A percentile compares a stretch with the other conserved stretches of the same genome.
phyloP scores from a whole-genome alignment of 2,329 filamentous ascomycete species.

The Venturia oleaginea region DNA sequence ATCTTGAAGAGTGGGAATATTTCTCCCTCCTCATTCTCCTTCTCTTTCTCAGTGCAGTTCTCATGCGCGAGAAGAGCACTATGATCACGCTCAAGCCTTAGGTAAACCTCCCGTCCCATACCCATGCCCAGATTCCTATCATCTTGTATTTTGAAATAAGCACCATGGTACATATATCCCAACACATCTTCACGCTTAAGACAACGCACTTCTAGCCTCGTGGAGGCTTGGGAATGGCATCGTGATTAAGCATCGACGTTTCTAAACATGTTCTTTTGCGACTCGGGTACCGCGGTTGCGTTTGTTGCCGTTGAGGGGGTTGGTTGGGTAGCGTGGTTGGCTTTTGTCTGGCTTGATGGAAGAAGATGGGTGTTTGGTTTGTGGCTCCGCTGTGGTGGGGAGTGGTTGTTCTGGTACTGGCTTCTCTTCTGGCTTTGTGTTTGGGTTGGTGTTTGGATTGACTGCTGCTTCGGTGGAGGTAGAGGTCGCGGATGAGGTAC shows the following conservation, averaged over 20 bases:
- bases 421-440: not conserved
- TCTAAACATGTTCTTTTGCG: not conserved
- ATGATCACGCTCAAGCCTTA: too few species aligned
- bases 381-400: not conserved
- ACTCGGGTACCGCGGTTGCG: not conserved
- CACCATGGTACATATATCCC: not conserved
- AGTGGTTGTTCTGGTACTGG: not conserved
- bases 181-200: not conserved
- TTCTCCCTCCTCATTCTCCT: too few species aligned
- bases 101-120: too few species aligned
- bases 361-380: too few species aligned
- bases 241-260: not conserved
- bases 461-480: not conserved
- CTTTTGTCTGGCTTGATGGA: too few species aligned
- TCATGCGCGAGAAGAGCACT: too few species aligned
- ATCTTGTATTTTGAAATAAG: not conserved
- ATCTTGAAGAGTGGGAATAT: too few species aligned
- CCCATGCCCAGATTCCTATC: not conserved
- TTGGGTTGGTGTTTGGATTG: not conserved
- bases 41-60: too few species aligned
- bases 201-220: not conserved
- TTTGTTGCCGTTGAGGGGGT: not conserved
- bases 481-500: not conserved
- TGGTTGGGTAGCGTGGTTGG: too few species aligned
- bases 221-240: not conserved